phyloP scores from a whole-genome alignment of 768 basidiomycete species.

The Podaxis rugospora region DNA sequence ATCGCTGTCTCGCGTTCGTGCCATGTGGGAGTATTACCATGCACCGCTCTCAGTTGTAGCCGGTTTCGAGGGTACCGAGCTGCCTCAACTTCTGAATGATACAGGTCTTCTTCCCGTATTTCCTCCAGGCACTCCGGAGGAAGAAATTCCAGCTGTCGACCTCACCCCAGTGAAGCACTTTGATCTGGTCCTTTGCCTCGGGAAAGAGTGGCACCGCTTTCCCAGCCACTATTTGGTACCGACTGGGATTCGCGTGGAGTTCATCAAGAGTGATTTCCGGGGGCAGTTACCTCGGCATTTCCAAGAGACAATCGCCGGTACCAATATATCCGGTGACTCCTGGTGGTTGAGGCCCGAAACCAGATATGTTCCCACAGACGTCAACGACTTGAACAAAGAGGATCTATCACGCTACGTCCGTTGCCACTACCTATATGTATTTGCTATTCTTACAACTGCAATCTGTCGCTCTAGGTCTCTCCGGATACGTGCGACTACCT shows the following conservation, averaged over 20 bases:
- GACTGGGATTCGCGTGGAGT: slow-evolving; percentile 75
- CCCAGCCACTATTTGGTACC: slow-evolving; percentile 89
- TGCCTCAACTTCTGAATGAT: slow-evolving; percentile 76
- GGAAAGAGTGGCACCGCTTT: slow-evolving; percentile 96
- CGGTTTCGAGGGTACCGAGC: slow-evolving; percentile 70
- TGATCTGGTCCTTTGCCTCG: slow-evolving; percentile 76
- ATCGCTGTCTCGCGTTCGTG: slow-evolving; percentile 76
- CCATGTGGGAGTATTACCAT: slow-evolving; percentile 87
- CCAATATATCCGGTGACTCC: not conserved
- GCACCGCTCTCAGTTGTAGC: slow-evolving; percentile 72
- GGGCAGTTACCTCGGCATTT: slow-evolving; percentile 89
- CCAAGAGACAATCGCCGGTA: slow-evolving; percentile 12
- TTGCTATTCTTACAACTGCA: slow-evolving; percentile 1
- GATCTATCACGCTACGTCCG: slow-evolving; percentile 73
- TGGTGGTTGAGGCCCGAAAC: slow-evolving; percentile 65
- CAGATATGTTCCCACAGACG: slow-evolving; percentile 49
- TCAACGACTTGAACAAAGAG: slow-evolving; percentile 90
- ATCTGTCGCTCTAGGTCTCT: slow-evolving; percentile 48
- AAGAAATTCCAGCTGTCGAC: slow-evolving; percentile 52
- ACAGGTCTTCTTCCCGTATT: slow-evolving; percentile 57
- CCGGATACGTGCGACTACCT: slow-evolving; percentile 81
- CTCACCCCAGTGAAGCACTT: slow-evolving; percentile 64
- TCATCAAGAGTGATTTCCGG: slow-evolving; percentile 88
- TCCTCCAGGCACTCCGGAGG: slow-evolving; percentile 31
- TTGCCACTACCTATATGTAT: slow-evolving; percentile 8